phyloP scores from a whole-genome alignment of 2,329 filamentous ascomycete species.

The Exophiala calicioides region DNA sequence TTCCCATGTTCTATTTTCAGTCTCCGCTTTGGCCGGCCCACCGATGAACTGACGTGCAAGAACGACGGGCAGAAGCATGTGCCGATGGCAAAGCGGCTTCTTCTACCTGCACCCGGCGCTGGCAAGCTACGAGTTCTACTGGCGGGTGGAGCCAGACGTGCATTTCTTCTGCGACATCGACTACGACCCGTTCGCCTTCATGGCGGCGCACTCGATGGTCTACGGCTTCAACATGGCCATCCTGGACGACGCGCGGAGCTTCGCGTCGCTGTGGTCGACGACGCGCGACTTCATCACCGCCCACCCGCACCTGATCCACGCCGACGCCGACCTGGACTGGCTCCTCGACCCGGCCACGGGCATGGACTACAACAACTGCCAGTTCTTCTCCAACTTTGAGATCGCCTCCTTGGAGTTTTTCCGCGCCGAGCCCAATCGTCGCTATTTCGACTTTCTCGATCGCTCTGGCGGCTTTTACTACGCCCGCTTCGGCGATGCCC shows the following conservation, averaged over 20 bases:
- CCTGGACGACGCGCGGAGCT: conserved; percentile 48
- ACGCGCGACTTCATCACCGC: conserved; percentile 51
- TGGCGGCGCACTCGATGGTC: conserved; percentile 38
- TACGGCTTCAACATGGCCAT: conserved; percentile 57
- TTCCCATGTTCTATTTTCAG: conserved; percentile 10
- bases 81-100: conserved; percentile 43
- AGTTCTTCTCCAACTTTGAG: conserved; percentile 57
- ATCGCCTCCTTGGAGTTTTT: conserved; percentile 54
- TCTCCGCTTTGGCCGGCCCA: no score
- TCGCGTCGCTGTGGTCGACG: conserved; percentile 49
- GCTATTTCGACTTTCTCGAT: conserved; percentile 55
- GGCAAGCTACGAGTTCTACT: conserved; percentile 59
- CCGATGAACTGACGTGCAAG: no score
- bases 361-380: conserved; percentile 49
- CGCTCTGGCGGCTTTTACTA: conserved; percentile 52
- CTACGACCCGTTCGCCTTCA: conserved; percentile 42
- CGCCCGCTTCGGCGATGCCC: conserved; percentile 50
- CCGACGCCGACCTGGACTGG: conserved; percentile 54
- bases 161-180: conserved; percentile 54
- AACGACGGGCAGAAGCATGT: no score
- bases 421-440: conserved; percentile 46
- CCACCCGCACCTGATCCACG: conserved; percentile 48
- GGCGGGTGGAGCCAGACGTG: conserved; percentile 62
- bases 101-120: conserved; percentile 44
- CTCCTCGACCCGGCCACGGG: conserved; percentile 42